These are phyloP conservation scores for Phaseolus coccineus DNA, from an alignment of 331 rosid genomes.

Conservation along the genomic window DNA sequence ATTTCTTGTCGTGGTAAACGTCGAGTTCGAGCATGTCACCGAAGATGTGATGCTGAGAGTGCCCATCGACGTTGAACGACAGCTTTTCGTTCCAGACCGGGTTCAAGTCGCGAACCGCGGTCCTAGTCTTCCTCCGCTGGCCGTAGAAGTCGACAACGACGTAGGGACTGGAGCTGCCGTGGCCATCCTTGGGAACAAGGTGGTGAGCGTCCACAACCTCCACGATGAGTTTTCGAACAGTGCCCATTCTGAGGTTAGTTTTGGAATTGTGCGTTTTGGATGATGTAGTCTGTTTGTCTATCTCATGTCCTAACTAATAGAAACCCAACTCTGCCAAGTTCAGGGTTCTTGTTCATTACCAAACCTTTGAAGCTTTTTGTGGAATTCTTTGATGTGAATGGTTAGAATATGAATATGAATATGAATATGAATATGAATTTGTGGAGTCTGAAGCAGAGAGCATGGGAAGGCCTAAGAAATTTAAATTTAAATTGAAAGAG, in stretches of 20 bases:
- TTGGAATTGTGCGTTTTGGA: not conserved
- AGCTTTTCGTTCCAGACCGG: slow-evolving; percentile 82
- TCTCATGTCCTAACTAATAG: not conserved
- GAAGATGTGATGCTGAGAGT: slow-evolving; percentile 54
- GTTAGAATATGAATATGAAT: slow-evolving; percentile 28
- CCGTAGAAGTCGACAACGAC: slow-evolving; percentile 74
- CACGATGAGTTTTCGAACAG: slow-evolving; percentile 64
- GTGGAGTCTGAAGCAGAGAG: not conserved
- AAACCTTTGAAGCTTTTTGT: not conserved
- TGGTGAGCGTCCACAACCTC: slow-evolving; percentile 85
- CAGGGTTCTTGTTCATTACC: not conserved
- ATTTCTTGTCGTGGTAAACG: slow-evolving; percentile 66
- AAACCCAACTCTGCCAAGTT: not conserved
- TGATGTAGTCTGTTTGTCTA: not conserved
- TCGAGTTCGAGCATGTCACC: slow-evolving; percentile 75
- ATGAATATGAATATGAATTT: not conserved
- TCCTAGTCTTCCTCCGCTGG: slow-evolving; percentile 63
- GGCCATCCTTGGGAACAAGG: slow-evolving; percentile 79
- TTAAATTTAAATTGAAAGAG: slow-evolving; percentile 28
- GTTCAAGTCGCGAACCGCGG: slow-evolving; percentile 61
- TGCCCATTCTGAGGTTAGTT: slow-evolving; percentile 46
- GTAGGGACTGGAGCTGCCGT: slow-evolving; percentile 86
- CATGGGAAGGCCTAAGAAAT: not conserved
- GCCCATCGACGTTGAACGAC: slow-evolving; percentile 66
- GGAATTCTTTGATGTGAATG: not conserved